These are phyloP conservation scores for Saccharomycopsis microspora DNA, from an alignment of 805 yeast genomes.

Conservation along the genomic window DNA sequence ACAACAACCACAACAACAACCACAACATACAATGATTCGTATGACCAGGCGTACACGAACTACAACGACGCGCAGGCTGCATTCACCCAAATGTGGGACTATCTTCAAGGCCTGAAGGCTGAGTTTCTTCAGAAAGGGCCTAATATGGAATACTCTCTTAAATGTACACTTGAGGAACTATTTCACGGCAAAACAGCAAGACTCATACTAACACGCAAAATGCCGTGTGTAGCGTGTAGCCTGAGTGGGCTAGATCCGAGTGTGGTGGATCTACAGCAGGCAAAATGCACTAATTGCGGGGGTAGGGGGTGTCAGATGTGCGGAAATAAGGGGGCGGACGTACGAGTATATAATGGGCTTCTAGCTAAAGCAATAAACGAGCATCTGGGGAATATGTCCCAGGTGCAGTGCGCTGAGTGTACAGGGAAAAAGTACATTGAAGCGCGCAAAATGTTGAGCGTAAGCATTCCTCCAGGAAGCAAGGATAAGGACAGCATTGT, in stretches of 20 bases:
- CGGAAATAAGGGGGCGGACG: slow-evolving; percentile 7
- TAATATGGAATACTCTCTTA: slow-evolving; percentile 44
- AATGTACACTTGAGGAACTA: slow-evolving; percentile 42
- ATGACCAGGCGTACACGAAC: neutral
- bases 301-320: slow-evolving; percentile 29
- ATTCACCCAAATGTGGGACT: too few relatives aligned
- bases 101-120: too few relatives aligned
- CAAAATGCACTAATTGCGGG: slow-evolving; percentile 33
- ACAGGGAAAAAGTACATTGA: slow-evolving; percentile 34
- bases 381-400: neutral
- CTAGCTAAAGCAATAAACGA: neutral
- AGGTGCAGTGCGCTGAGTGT: slow-evolving; percentile 30
- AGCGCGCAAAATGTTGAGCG: slow-evolving; percentile 38
- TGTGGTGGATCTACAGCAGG: slow-evolving; percentile 19
- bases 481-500: slow-evolving; percentile 39
- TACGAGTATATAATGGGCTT: neutral
- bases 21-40: neutral
- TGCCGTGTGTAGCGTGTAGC: slow-evolving; percentile 37
- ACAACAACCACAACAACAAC: slow-evolving; percentile 1
- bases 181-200: slow-evolving; percentile 46
- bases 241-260: slow-evolving; percentile 37
- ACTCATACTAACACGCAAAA: slow-evolving; percentile 39
- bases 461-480: slow-evolving; percentile 47
- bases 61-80: neutral
- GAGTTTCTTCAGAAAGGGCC: slow-evolving; percentile 28